Evolutionary conservation across 495 filamentous ascomycete genomes (phyloP).

Genomic region (Neurospora sublineolata): DNA sequence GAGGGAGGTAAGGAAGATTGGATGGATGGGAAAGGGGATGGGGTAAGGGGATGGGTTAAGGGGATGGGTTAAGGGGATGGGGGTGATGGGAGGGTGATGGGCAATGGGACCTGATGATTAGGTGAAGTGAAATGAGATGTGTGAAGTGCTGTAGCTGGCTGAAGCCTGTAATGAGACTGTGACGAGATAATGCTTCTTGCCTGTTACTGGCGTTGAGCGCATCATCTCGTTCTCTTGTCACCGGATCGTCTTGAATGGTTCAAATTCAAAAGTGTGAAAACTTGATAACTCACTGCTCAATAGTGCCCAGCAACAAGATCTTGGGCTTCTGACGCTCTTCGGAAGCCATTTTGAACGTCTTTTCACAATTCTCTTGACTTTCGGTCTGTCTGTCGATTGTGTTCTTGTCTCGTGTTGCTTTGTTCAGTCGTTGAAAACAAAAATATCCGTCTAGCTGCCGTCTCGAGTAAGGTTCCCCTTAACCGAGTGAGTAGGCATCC

Average conservation of each 20-base stretch:
- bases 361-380: not conserved
- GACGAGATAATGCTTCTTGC: too few species aligned
- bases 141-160: too few species aligned
- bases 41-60: not conserved
- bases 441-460: not conserved
- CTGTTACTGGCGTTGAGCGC: too few species aligned
- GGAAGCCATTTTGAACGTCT: not conserved
- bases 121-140: too few species aligned
- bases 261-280: not conserved
- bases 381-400: not conserved
- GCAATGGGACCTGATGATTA: too few species aligned
- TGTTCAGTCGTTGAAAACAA: not conserved
- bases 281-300: conserved; percentile 19
- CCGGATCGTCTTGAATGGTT: too few species aligned
- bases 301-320: conserved; percentile 22
- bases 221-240: too few species aligned
- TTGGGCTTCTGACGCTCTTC: conserved; percentile 7
- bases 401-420: not conserved
- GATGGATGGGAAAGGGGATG: not conserved
- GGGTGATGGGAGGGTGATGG: not conserved
- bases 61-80: not conserved
- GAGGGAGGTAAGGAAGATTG: not conserved
- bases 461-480: not conserved
- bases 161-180: too few species aligned
- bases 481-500: not conserved